Evolutionary conservation across 306 rosid species (phyloP), one percentile per base, ranked within the genome.

Genomic region (Casuarina equisetifolia): DNA sequence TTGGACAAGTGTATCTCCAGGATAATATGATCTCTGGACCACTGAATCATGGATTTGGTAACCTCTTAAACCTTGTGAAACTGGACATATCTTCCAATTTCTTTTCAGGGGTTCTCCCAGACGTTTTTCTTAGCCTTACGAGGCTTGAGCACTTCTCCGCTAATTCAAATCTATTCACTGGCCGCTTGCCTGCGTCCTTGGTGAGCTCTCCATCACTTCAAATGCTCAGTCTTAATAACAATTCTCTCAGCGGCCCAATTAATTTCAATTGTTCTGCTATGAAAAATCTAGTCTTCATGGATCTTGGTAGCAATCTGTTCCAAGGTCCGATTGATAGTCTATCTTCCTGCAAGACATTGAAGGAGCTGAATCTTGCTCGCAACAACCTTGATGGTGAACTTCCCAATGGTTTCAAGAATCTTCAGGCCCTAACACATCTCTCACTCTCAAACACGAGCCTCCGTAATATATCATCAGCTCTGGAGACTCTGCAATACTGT

Each of bases 401-500:
- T 2, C 84, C 87, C 2, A 69, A 57, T 8, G 73, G 40, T 53
- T 84, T 64, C 64, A 58, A 42, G 51, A 50, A 72, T 16, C 73
- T 84, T 20, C 50, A 55, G 4, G 15, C 67, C 50, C 74, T 80
- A 4, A 48, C 55, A 6, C 35, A 46, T 46, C 80, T 89, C 39
- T 49, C 78, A 6, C 66, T 89, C 39, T 40, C 88, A 66, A 57
- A 78, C 0, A 11, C 74, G 48, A 68, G 80, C 68, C 39, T 77
- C 15, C 42, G 17, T 42, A 81, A 86, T 77, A 46, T 89, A 19
- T 81, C 89, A 6, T 43, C 76, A n/a, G 53, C 93, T 42, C 78
- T 89, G 0, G 78, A 66, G 12, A 44, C 79, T 74, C 57, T 85
- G 49, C 85, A 72, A 69, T 76, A 85, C 6, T 87, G 91, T 74